Evolutionary conservation across 2,329 filamentous ascomycete species (phyloP), one percentile per base, ranked within the genome.

Genomic region (Dothideomycetes sp.): DNA sequence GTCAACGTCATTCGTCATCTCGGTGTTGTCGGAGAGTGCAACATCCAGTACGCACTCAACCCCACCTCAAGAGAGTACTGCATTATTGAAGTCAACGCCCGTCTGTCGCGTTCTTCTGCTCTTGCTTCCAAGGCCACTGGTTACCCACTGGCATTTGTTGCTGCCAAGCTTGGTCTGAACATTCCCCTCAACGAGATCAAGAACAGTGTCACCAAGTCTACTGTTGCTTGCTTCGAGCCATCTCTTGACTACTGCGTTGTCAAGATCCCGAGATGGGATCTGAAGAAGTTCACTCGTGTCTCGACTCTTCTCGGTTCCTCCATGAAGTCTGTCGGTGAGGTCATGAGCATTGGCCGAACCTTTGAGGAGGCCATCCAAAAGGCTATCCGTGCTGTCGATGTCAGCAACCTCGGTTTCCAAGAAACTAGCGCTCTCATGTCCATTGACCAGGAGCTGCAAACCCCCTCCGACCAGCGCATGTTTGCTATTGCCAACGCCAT

Each of bases 331-430:
- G 88, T 98, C 38, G 91, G 91, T 56, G 91, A 98, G 61, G 91
- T 98, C 49, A 96, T 98, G 91, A 89, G 84, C 55, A 95, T 98
- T 51, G 91, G 91, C 42, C 73, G 91, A 49, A 94, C 84, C 1
- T 98, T 98, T 52, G 91, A 98, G 63, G 91, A 98, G 65, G 91
- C 91, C 7, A 94, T 98, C 31, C 91, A 98, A 55, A 98, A 96
- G 64, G 91, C 91, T 15, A 98, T 98, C 53, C 81, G 91, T 37
- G 81, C 86, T 31, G 89, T 96, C 42, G 91, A 98, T 61, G 89
- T 85, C 64, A 81, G 91, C 68, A 96, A 96, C 58, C 72, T 94
- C 17, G 91, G 91, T 19, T 98, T 95, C 65, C 88, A 86, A 54
- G 84, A 91, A 59, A 94, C 87, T 10, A 77, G 58, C 4, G 87